A percentile compares a stretch with the other conserved stretches of the same genome.
phyloP scores from a whole-genome alignment of 257 asterid genomes.

The Solanum raphanifolium region DNA sequence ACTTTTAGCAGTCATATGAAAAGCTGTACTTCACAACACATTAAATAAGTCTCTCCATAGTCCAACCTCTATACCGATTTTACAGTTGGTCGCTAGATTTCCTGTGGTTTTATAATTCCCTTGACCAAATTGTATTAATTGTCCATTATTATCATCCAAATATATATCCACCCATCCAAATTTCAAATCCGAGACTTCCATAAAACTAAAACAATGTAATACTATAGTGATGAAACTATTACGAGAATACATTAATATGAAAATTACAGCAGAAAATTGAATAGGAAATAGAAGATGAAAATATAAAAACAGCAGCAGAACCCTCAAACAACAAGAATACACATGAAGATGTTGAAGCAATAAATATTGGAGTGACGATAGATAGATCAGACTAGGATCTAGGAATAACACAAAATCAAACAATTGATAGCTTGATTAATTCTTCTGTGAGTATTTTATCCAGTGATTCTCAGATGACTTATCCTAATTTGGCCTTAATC shows the following conservation, averaged over 20 bases:
- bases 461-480: not conserved
- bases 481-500: no score
- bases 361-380: not conserved
- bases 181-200: not conserved
- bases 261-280: not conserved
- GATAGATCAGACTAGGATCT: not conserved
- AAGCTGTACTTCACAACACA: not conserved
- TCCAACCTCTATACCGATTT: not conserved
- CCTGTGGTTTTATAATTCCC: not conserved
- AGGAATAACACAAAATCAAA: not conserved
- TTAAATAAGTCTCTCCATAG: not conserved
- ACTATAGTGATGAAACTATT: not conserved
- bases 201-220: not conserved
- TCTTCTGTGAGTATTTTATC: not conserved
- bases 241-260: not conserved
- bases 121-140: not conserved
- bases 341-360: not conserved
- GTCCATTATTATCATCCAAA: not conserved
- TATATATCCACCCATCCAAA: not conserved
- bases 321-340: not conserved
- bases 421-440: not conserved
- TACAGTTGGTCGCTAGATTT: not conserved
- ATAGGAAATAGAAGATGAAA: not conserved
- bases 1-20: not conserved
- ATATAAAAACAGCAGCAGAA: not conserved